Evolutionary conservation across 176 grass and related monocot genomes (phyloP).

Genomic region (Carex cristatella): DNA sequence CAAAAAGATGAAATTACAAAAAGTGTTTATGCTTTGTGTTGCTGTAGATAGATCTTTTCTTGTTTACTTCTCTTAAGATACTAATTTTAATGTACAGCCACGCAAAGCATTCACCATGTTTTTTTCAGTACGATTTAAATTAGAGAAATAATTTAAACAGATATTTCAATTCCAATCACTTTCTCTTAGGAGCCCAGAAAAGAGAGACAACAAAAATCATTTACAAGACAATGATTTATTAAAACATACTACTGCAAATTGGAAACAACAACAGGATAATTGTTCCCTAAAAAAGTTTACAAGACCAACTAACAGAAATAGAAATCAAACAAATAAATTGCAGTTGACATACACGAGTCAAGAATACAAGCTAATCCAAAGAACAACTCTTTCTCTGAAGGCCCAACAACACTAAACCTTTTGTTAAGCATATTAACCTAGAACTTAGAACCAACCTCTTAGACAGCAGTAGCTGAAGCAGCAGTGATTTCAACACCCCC

Average conservation of each 20-base stretch:
- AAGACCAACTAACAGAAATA: neutral
- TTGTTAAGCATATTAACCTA: slow-evolving; percentile 20
- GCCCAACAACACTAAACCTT: neutral
- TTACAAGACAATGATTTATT: slow-evolving; percentile 16
- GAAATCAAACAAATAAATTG: neutral
- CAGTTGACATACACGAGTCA: neutral
- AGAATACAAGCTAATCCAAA: neutral
- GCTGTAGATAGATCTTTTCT: neutral
- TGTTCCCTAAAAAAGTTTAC: neutral
- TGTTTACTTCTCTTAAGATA: neutral
- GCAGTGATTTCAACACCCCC: slow-evolving; percentile 29
- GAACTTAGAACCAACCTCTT: neutral
- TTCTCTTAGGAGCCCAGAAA: neutral
- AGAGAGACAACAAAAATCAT: neutral
- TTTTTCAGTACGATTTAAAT: neutral
- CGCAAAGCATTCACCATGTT: neutral
- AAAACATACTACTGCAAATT: neutral
- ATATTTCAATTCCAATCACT: neutral
- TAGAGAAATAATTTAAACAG: neutral
- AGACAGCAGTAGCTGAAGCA: slow-evolving; percentile 42
- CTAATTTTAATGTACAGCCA: neutral
- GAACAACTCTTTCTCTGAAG: neutral
- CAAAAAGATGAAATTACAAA: neutral
- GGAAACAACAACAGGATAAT: slow-evolving; percentile 11
- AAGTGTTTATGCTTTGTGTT: neutral